These are phyloP conservation scores for Fraxinus albicans DNA, from an alignment of 305 asterid species.

Conservation along the genomic window DNA sequence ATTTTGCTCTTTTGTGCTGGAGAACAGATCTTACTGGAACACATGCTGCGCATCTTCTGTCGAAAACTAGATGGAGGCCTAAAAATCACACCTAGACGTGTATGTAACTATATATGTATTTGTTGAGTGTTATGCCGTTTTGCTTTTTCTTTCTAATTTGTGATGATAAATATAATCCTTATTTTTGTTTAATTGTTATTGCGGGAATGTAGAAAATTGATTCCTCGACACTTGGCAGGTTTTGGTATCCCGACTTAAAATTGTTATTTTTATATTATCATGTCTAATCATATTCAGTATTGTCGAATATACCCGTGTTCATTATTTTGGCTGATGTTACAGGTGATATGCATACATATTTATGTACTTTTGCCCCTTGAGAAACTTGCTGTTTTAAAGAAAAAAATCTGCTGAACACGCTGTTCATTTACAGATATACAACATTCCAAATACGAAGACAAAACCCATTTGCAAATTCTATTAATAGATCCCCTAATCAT, in stretches of 20 bases:
- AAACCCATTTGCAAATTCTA: constrained; percentile 23
- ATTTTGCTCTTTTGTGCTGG: background rate
- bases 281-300: background rate
- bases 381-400: background rate
- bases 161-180: background rate
- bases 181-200: background rate
- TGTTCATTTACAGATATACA: background rate
- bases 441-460: background rate
- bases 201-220: background rate
- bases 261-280: background rate
- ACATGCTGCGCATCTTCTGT: background rate
- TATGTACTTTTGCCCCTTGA: background rate
- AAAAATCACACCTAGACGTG: background rate
- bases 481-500: constrained; percentile 11
- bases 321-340: background rate
- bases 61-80: background rate
- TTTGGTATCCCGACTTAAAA: background rate
- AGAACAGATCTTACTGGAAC: background rate
- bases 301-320: background rate
- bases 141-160: background rate
- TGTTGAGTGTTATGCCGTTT: background rate
- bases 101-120: background rate
- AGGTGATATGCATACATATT: background rate
- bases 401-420: too few species aligned
- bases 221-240: background rate